A percentile compares a stretch with the other conserved stretches of the same genome.
These are phyloP conservation scores for Baeospora myosura DNA, from an alignment of 1,284 basidiomycete species.

Conservation along the genomic window DNA sequence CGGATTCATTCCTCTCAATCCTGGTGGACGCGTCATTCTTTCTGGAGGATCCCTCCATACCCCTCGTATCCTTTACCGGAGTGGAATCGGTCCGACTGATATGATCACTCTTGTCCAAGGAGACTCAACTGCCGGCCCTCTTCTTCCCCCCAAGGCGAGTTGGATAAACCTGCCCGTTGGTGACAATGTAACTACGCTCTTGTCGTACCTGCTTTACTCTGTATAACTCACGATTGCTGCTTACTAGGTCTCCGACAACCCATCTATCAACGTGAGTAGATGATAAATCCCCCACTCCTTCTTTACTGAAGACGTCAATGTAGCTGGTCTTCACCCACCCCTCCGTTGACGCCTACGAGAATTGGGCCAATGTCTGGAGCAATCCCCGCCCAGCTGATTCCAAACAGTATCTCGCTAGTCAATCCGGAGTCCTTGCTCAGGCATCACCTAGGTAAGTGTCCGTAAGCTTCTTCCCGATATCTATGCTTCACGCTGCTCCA, in stretches of 20 bases:
- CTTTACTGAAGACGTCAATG: too few species aligned
- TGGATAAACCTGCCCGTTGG: conserved; percentile 61
- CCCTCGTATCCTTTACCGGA: conserved; percentile 53
- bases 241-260: conserved; percentile 52
- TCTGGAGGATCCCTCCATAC: conserved; percentile 51
- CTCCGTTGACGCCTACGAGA: conserved; percentile 54
- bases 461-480: background rate
- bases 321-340: conserved; percentile 62
- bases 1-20: conserved; percentile 47
- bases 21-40: conserved; percentile 54
- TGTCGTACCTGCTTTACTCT: conserved; percentile 6
- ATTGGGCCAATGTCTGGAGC: conserved; percentile 53
- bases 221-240: too few species aligned
- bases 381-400: conserved; percentile 48
- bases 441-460: conserved; percentile 45
- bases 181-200: conserved; percentile 34
- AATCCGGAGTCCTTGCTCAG: conserved; percentile 49
- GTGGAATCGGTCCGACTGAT: conserved; percentile 56
- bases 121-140: conserved; percentile 37
- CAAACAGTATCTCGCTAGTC: conserved; percentile 41
- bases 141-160: conserved; percentile 39
- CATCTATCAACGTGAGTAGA: conserved; percentile 49
- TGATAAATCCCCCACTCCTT: too few species aligned
- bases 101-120: conserved; percentile 45
- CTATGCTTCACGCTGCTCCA: conserved; percentile 14